Evolutionary conservation across 768 basidiomycete genomes (phyloP).

Genomic region (Naganishia friedmannii): DNA sequence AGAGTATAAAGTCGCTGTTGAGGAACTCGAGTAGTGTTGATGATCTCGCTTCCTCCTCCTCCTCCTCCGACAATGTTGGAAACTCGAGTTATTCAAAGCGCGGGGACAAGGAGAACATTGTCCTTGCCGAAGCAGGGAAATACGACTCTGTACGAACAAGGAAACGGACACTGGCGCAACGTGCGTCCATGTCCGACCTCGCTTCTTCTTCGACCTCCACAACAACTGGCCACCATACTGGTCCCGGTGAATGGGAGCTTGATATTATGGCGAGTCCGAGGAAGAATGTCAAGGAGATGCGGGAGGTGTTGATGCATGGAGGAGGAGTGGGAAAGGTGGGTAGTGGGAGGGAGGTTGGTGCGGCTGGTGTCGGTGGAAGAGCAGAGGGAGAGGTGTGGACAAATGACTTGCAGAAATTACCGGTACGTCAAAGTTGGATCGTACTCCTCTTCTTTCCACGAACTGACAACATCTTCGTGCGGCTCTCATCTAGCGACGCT

Average conservation of each 20-base stretch:
- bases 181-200: slow-evolving; percentile 16
- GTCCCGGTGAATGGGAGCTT: background rate
- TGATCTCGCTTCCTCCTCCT: background rate
- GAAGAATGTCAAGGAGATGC: slow-evolving; percentile 1
- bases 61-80: background rate
- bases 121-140: background rate
- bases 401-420: background rate
- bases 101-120: background rate
- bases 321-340: background rate
- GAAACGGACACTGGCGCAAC: slow-evolving; percentile 11
- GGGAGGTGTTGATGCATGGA: background rate
- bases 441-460: background rate
- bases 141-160: slow-evolving; percentile 9
- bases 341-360: too few relatives aligned
- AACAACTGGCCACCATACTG: too few relatives aligned
- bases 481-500: too few relatives aligned
- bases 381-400: background rate
- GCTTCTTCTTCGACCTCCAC: background rate
- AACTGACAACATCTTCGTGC: background rate
- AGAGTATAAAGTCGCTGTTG: slow-evolving; percentile 7
- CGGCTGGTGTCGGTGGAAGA: background rate
- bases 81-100: too few relatives aligned
- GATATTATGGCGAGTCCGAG: slow-evolving; percentile 16
- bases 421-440: background rate
- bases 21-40: slow-evolving; percentile 16